Evolutionary conservation across 768 basidiomycete genomes (phyloP), one percentile per base, ranked within the genome.

Genomic region (Amanita pseudoporphyria): DNA sequence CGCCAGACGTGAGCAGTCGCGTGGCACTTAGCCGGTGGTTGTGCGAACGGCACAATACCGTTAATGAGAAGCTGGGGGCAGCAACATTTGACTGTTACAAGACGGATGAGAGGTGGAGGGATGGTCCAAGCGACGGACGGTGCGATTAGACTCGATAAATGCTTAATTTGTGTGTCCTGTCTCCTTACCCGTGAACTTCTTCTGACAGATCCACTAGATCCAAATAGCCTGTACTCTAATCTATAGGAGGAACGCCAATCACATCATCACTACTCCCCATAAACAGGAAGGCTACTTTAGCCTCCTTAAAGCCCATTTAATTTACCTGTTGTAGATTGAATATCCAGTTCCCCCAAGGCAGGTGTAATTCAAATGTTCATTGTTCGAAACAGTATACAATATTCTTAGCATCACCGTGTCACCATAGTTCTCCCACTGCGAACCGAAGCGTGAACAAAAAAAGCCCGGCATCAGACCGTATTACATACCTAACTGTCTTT

Each of bases 1-100:
- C 88, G 24, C 91, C 91, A 2, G 84, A 92, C 58, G 87, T 95
- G 16, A 82, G 78, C 54, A 77, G 81, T 40, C 71, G 87, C 51
- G 68, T 66, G 2, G 75, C 70, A 45, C 65, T 97, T 58, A 87
- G 84, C 58, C 69, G 71, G 57, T 97, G 93, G 94, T 71, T 98
- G 54, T 97, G 95, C 60, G 77, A 86, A 65, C 71, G 87, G 58
- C 95, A 98, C 63, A 98, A 98, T 59, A 85, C 86, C 60, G 93
- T 97, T 50, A 98, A 95, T 59, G 72, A 73, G 62, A 79, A 81
- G 64, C 68, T 97, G 30, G 91, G 92, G 36, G 97, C 96, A 74
- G 71, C 73, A 51, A 63, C 38, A 47, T 97, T 97, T 65, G 81
- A 91, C 63, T 98, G 95, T 62, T 60, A 67, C 30, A 89, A 78